phyloP scores from a whole-genome alignment of 176 grass and related monocot species.

The Luzula sylvatica region DNA sequence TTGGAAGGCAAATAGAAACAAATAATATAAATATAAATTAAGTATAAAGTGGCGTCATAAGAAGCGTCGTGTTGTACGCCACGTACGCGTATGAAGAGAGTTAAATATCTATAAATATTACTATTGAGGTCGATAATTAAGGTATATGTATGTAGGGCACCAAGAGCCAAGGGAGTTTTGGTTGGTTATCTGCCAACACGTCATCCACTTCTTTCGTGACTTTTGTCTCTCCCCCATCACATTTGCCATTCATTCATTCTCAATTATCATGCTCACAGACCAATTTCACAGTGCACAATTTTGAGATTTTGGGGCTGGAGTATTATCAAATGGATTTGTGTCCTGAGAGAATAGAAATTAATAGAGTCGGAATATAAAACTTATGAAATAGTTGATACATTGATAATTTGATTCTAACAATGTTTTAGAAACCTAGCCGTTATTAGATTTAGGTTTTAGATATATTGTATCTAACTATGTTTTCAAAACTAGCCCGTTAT shows the following conservation, averaged over 20 bases:
- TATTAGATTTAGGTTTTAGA: no score
- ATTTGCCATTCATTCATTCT: neutral
- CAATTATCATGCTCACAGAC: neutral
- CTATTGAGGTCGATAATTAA: conserved; percentile 2
- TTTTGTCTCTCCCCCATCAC: conserved; percentile 5
- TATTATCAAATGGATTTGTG: no score
- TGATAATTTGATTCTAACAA: no score
- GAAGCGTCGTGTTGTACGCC: neutral
- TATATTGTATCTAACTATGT: no score
- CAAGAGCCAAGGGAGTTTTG: conserved; percentile 3
- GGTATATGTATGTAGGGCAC: conserved; percentile 4
- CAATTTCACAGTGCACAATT: no score
- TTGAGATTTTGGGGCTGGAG: no score
- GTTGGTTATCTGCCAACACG: conserved; percentile 14
- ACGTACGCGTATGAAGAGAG: neutral
- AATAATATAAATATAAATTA: conserved; percentile 1
- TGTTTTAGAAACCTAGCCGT: no score
- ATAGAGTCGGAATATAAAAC: no score
- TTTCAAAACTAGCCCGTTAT: no score
- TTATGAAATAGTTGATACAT: no score
- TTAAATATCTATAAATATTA: neutral
- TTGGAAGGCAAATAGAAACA: conserved; percentile 12
- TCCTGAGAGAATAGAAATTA: no score
- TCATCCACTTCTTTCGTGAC: neutral
- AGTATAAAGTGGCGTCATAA: conserved; percentile 10